Base-by-base conservation (phyloP, 2,329 filamentous ascomycete genomes). In the Rhynchosporium graminicola region DNA sequence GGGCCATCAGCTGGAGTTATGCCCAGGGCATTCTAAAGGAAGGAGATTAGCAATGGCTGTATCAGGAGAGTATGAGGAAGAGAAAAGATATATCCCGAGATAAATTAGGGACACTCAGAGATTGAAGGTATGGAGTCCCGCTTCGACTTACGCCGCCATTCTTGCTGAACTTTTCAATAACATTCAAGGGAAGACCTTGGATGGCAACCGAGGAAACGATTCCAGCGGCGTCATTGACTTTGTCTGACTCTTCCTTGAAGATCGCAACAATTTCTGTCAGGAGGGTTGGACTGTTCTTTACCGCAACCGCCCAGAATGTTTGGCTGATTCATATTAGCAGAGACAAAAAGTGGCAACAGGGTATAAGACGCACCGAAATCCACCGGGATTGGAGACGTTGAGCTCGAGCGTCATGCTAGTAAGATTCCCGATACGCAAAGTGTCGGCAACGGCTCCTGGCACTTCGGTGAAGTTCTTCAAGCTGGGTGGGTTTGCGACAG, bases 161-260 rank as follows among this genome's bases (percentile, higher is more conserved):
- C 57, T 76, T 74, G 50, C 65, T 64, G 63, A 78, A 76, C 26
- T 72, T 61, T 4, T 72, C 68, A 6, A 75, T 73, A 63, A 77
- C 70, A 43, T 74, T 72, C 6, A 72, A 72, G 0, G 78, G 77
- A 55, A 82, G 75, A 12, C 76, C 77, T 63, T 83, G 79, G 54
- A 77, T 70, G 26, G 65, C 52, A 38, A 57, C 29, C 12, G 65
- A 60, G 10, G 67, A 59, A 4, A 65, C 33, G 26, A 71, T 42
- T 13, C 54, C 63, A 4, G 55, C 28, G 6, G 59, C 61, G 20
- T 65, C 59, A 10, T 61, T 64, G 38, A 71, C 58, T 1, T 26
- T 9, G 28, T 65, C 55, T 2, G 60, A 58, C 42, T 71, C 68
- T 29, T 65, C 61, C 52, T 63, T 63, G 58, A 63, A 70, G 29